Percentiles rank a stretch among this genome's conserved stretches.
These are phyloP conservation scores for Ananas comosus DNA, from an alignment of 176 grass and related monocot species.

Conservation along the genomic window DNA sequence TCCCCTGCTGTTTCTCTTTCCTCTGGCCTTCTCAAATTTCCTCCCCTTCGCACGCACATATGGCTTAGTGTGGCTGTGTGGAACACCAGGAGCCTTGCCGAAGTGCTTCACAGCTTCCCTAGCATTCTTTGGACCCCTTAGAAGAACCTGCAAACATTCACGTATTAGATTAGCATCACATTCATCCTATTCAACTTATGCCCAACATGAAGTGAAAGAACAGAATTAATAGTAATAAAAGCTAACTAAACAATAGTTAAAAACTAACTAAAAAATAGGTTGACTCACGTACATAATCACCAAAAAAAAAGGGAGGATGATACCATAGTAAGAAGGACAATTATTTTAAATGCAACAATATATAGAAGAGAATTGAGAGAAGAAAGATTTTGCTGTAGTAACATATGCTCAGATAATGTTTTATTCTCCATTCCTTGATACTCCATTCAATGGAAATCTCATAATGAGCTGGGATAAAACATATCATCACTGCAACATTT, in stretches of 20 bases:
- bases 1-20: conserved; percentile 20
- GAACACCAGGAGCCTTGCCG: conserved; percentile 21
- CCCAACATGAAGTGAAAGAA: no score
- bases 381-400: background rate
- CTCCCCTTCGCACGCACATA: conserved; percentile 21
- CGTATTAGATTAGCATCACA: background rate
- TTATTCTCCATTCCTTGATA: conserved; percentile 5
- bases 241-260: no score
- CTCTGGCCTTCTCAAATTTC: conserved; percentile 24
- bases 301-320: no score
- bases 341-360: no score
- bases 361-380: no score
- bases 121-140: conserved; percentile 26
- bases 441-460: conserved; percentile 6
- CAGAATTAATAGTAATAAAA: no score
- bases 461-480: conserved; percentile 20
- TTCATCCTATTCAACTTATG: no score
- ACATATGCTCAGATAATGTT: conserved; percentile 13
- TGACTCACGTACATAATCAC: no score
- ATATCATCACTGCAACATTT: conserved; percentile 9
- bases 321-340: no score
- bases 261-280: no score
- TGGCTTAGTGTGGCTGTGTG: conserved; percentile 20
- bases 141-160: conserved; percentile 1
- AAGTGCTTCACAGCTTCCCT: conserved; percentile 22